These are phyloP conservation scores for Hypoxylon trugodes DNA, from an alignment of 495 filamentous ascomycete species.

Conservation along the genomic window DNA sequence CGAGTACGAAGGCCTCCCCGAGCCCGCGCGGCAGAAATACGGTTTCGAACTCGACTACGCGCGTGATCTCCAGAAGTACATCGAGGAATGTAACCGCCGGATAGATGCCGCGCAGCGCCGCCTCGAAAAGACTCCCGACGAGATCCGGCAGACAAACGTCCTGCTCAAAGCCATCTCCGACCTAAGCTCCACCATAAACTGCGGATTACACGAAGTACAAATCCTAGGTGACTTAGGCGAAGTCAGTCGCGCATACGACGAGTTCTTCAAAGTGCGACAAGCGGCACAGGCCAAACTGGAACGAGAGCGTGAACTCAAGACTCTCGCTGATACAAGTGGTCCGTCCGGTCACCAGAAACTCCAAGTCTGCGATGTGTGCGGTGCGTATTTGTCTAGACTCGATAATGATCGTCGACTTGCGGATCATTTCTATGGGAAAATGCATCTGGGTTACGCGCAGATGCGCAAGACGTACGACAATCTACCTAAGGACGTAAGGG, in stretches of 20 bases:
- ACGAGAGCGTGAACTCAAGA: conserved; percentile 88
- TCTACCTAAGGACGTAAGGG: conserved; percentile 86
- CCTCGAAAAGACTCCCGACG: conserved; percentile 96
- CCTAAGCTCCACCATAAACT: conserved; percentile 78
- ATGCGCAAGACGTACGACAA: conserved; percentile 91
- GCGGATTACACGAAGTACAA: conserved; percentile 83
- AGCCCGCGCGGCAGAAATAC: conserved; percentile 76
- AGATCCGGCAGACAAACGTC: conserved; percentile 95
- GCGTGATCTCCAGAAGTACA: conserved; percentile 92
- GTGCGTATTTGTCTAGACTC: conserved; percentile 85
- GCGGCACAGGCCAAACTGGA: conserved; percentile 84
- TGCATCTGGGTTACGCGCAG: conserved; percentile 97
- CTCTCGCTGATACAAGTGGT: conserved; percentile 87
- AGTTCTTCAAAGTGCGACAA: conserved; percentile 83
- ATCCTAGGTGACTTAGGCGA: conserved; percentile 83
- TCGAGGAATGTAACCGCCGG: conserved; percentile 93
- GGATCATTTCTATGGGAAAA: conserved; percentile 99
- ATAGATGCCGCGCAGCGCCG: conserved; percentile 91
- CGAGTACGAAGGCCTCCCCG: conserved; percentile 78
- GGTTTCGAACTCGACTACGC: conserved; percentile 97
- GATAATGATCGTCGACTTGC: conserved; percentile 94
- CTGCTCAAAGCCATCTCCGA: conserved; percentile 90
- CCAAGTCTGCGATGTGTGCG: conserved; percentile 98
- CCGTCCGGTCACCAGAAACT: conserved; percentile 96
- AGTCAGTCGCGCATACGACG: conserved; percentile 81